A percentile compares a stretch with the other conserved stretches of the same genome.
Evolutionary conservation across 768 basidiomycete species (phyloP).

Genomic region (Tylopilus sp.): DNA sequence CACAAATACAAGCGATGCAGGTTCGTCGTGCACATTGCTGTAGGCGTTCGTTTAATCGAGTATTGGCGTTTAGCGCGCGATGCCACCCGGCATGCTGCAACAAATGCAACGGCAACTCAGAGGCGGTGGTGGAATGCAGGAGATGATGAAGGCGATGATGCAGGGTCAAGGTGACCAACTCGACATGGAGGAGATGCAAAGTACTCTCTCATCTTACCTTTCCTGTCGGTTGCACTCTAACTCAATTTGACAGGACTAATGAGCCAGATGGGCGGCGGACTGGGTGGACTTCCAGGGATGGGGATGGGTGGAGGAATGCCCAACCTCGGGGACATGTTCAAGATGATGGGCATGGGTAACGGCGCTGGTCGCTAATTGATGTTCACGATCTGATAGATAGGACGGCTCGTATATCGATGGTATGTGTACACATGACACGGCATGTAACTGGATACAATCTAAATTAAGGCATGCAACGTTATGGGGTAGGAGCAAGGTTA

Average conservation of each 20-base stretch:
- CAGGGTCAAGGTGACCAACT: slow-evolving; percentile 87
- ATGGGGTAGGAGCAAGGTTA: slow-evolving; percentile 25
- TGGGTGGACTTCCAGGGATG: slow-evolving; percentile 49
- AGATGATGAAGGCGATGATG: slow-evolving; percentile 99
- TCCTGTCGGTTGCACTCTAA: slow-evolving; percentile 6
- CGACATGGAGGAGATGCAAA: slow-evolving; percentile 94
- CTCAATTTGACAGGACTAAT: slow-evolving; percentile 64
- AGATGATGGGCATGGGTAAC: slow-evolving; percentile 85
- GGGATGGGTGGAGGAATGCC: slow-evolving; percentile 63
- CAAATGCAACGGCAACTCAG: slow-evolving; percentile 85
- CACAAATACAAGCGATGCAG: slow-evolving; percentile 94
- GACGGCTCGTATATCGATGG: slow-evolving; percentile 8
- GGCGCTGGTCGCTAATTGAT: slow-evolving; percentile 30
- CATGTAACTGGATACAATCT: slow-evolving; percentile 9
- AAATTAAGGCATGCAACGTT: slow-evolving; percentile 15
- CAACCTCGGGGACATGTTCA: slow-evolving; percentile 75
- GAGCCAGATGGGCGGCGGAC: slow-evolving; percentile 71
- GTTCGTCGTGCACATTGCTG: slow-evolving; percentile 38
- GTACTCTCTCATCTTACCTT: slow-evolving; percentile 39
- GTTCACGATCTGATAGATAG: slow-evolving; percentile 4
- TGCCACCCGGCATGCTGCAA: slow-evolving; percentile 94
- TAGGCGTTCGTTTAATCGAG: slow-evolving; percentile 4
- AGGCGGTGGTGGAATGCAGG: slow-evolving; percentile 86
- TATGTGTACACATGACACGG: slow-evolving; percentile 17
- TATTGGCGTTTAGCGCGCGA: slow-evolving; percentile 57